Conservation (phyloP, 768 basidiomycete genomes). For the Boletus huronensis region DNA sequence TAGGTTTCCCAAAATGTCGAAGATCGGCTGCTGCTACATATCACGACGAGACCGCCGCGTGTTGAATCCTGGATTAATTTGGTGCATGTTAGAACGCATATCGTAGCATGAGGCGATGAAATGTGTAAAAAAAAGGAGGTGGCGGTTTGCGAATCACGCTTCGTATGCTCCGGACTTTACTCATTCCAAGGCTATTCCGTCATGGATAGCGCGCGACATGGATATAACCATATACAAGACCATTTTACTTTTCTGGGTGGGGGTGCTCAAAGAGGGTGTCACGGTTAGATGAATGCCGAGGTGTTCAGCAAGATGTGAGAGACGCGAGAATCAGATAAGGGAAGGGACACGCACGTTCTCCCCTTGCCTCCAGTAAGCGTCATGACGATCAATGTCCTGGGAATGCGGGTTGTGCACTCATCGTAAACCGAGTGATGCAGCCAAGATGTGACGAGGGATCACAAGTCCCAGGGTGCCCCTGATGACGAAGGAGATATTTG, state of each 20-base stretch:
- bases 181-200: background rate
- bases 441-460: background rate
- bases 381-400: background rate
- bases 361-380: background rate
- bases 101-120: background rate
- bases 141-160: background rate
- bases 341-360: background rate
- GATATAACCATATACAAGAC: background rate
- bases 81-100: background rate
- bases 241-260: background rate
- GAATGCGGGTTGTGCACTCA: background rate
- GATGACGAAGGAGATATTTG: background rate
- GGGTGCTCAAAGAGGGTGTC: background rate
- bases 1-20: background rate
- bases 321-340: background rate
- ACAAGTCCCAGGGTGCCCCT: background rate
- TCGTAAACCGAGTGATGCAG: no score
- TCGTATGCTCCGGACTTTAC: background rate
- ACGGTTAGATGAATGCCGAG: background rate
- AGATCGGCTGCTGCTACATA: background rate
- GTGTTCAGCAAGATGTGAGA: background rate
- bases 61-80: background rate
- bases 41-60: background rate
- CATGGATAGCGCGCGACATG: background rate
- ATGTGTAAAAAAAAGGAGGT: background rate